A percentile compares a stretch with the other conserved stretches of the same genome.
Conservation (phyloP, 192 early-diverging fungal genomes). For the Ambispora gerdemannii region DNA sequence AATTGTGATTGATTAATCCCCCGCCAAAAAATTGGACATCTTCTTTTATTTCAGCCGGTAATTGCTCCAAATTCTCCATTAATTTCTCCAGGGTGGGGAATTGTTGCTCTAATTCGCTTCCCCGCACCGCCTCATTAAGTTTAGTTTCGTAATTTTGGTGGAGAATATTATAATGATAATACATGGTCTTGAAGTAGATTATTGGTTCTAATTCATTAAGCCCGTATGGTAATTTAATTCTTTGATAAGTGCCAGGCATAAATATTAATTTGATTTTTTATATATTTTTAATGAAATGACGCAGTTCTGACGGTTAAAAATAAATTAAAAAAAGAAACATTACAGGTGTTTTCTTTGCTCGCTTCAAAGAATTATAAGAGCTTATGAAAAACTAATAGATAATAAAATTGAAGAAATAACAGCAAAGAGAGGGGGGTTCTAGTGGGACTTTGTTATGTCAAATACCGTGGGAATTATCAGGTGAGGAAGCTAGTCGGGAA, state of each 20-base stretch:
- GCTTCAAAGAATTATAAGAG: too few relatives aligned
- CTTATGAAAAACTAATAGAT: too few relatives aligned
- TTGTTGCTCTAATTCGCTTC: background rate
- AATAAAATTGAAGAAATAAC: too few relatives aligned
- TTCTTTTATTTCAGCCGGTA: conserved; percentile 1
- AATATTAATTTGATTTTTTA: too few relatives aligned
- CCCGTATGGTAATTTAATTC: conserved; percentile 17
- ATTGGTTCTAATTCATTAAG: conserved; percentile 16
- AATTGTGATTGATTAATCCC: conserved; percentile 17
- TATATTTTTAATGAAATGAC: too few relatives aligned
- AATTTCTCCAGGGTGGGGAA: conserved; percentile 7
- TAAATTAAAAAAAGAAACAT: too few relatives aligned
- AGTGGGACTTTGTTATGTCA: conserved; percentile 3
- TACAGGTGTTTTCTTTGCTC: too few relatives aligned
- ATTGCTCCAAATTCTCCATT: conserved; percentile 14
- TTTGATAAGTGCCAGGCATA: too few relatives aligned
- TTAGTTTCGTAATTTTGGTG: conserved; percentile 17
- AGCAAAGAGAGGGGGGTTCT: too few relatives aligned
- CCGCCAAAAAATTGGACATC: conserved; percentile 19
- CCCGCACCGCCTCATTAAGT: background rate
- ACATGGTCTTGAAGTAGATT: conserved; percentile 1
- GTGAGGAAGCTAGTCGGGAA: background rate
- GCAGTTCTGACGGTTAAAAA: too few relatives aligned
- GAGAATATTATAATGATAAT: conserved; percentile 9
- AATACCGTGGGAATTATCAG: conserved; percentile 5